phyloP scores from a whole-genome alignment of 768 basidiomycete species.

The Hysterangium stoloniferum region DNA sequence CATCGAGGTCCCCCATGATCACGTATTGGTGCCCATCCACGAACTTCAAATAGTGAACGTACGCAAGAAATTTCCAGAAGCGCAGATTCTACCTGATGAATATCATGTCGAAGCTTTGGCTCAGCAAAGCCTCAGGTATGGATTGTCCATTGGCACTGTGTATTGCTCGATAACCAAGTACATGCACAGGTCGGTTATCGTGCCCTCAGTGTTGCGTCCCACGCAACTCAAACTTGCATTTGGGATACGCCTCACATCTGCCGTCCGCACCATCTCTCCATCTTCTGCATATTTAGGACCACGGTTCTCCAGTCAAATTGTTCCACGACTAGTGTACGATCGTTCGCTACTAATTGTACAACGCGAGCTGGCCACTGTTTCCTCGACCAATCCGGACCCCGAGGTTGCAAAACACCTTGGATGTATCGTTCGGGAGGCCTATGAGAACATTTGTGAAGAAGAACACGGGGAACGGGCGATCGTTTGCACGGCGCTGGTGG shows the following conservation, averaged over 20 bases:
- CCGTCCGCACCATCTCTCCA: slow-evolving; percentile 52
- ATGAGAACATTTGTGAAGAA: slow-evolving; percentile 28
- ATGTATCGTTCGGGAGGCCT: slow-evolving; percentile 43
- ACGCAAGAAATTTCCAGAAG: slow-evolving; percentile 33
- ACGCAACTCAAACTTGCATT: slow-evolving; percentile 41
- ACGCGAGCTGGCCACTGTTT: slow-evolving; percentile 46
- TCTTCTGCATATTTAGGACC: slow-evolving; percentile 49
- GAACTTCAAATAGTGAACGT: slow-evolving; percentile 45
- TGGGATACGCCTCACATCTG: slow-evolving; percentile 50
- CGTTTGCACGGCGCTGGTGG: slow-evolving; percentile 50
- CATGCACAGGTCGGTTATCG: slow-evolving; percentile 43
- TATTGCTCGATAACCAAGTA: background rate
- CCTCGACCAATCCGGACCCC: slow-evolving; percentile 35
- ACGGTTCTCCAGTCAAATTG: slow-evolving; percentile 45
- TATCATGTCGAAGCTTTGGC: slow-evolving; percentile 36
- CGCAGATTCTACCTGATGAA: slow-evolving; percentile 34
- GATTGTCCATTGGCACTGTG: background rate
- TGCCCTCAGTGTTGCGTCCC: slow-evolving; percentile 34
- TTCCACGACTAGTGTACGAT: slow-evolving; percentile 42
- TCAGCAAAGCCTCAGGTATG: slow-evolving; percentile 49
- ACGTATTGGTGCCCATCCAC: slow-evolving; percentile 21
- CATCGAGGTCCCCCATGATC: background rate
- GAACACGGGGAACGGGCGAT: slow-evolving; percentile 43
- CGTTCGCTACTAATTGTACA: slow-evolving; percentile 44
- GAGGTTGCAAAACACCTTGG: slow-evolving; percentile 49